Evolutionary conservation across 345 rosid genomes (phyloP).

Genomic region (Arabis hirsuta): DNA sequence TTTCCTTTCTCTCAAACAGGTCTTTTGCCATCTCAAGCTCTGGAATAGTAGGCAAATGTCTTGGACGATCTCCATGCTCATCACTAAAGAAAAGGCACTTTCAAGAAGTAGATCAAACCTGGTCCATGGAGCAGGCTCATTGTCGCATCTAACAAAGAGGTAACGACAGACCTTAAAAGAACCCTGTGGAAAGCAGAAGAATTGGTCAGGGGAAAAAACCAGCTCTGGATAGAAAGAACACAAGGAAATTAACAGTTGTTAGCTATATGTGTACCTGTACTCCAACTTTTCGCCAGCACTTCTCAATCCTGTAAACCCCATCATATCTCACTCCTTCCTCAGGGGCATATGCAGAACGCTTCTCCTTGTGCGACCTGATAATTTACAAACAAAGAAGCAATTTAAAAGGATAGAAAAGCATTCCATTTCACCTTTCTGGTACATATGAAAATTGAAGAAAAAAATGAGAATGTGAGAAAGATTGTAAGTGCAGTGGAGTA

Average conservation of each 20-base stretch:
- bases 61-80: conserved; percentile 71
- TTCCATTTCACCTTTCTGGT: not conserved
- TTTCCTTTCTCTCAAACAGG: conserved; percentile 55
- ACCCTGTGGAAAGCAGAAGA: conserved; percentile 49
- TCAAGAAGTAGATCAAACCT: conserved; percentile 50
- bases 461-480: not conserved
- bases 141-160: conserved; percentile 82
- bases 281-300: conserved; percentile 79
- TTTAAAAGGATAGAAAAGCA: not conserved
- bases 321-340: conserved; percentile 75
- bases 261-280: conserved; percentile 49
- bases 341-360: conserved; percentile 75
- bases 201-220: not conserved
- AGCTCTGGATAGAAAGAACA: not conserved
- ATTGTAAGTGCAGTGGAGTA: no score
- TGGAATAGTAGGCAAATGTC: conserved; percentile 57
- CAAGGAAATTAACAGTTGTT: not conserved
- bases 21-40: conserved; percentile 61
- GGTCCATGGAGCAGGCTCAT: conserved; percentile 79
- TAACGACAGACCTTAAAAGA: conserved; percentile 64
- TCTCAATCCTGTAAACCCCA: conserved; percentile 74
- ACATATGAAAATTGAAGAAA: not conserved
- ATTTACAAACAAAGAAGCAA: not conserved
- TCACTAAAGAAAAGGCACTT: conserved; percentile 45
- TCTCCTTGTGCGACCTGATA: conserved; percentile 73